Conservation (phyloP, 805 yeast species). For the Starmerella stellata region DNA sequence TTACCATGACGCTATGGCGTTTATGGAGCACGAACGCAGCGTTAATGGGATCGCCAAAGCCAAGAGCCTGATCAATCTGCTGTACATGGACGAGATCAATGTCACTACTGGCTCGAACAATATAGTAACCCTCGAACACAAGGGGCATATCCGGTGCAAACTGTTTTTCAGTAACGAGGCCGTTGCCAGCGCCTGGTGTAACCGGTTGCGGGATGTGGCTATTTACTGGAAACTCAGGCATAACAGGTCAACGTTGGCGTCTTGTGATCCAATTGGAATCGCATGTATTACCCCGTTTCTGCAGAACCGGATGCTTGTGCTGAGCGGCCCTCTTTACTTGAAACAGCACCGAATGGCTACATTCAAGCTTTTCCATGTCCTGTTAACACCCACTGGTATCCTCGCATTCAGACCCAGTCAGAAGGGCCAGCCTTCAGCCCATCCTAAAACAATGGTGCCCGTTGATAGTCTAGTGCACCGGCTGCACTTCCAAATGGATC, state of each 20-base stretch:
- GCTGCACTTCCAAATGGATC: conserved; percentile 40
- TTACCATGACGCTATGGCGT: conserved; percentile 37
- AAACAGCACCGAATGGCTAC: conserved; percentile 52
- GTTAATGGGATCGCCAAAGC: conserved; percentile 38
- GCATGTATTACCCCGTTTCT: conserved; percentile 32
- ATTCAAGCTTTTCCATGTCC: conserved; percentile 42
- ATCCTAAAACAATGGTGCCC: conserved; percentile 24
- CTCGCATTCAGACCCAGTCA: conserved; percentile 29
- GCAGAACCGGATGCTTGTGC: conserved; percentile 39
- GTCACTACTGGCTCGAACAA: conserved; percentile 17
- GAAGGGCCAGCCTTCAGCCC: background rate
- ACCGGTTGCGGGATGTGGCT: conserved; percentile 28
- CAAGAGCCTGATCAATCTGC: conserved; percentile 43
- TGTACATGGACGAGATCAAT: conserved; percentile 25
- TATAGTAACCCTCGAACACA: background rate
- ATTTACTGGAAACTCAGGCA: conserved; percentile 38
- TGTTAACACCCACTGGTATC: conserved; percentile 54
- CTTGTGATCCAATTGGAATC: conserved; percentile 1
- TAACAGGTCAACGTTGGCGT: background rate
- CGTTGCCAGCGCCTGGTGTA: conserved; percentile 49
- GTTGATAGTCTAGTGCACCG: conserved; percentile 31
- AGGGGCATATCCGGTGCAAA: background rate
- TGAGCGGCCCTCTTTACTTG: conserved; percentile 49
- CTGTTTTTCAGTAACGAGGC: background rate
- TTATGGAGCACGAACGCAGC: conserved; percentile 48